Base-by-base conservation (phyloP, 768 basidiomycete species). In the Pleurotus citrinopileatus region DNA sequence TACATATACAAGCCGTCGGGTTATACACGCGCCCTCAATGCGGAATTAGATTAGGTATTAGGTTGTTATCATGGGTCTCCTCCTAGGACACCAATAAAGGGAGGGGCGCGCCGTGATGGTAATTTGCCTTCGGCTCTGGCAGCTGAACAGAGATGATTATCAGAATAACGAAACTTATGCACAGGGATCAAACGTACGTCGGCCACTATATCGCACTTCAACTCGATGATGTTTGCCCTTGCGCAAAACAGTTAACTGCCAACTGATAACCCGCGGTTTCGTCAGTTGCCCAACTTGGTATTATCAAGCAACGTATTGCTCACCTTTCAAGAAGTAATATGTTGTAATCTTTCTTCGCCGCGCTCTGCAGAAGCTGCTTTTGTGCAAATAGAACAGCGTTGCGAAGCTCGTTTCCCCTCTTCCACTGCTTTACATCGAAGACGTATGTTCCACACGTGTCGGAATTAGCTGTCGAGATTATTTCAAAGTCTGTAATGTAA, bases 291-390 rank as follows among this genome's bases (percentile, higher is more conserved):
- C 6, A 44, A 25, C 54, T 19, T 25, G 37, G 25, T 25, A 32
- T 45, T 45, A 38, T 53, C 34, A 47, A 12, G 10, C 12, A 40
- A n/a, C 50, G 26, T 54, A 32, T 23, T 53, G 55, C 65, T 26
- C 59, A 86, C 88, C 89, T 84, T 70, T 92, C 90, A 7, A 75
- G 65, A 26, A 91, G 65, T 34, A 92, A 66, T 26, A 80, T 65
- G 62, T 91, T 89, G 63, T 77, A 87, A 3, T 81, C 79, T 55
- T 77, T 78, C 63, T 71, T 78, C 28, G 63, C 63, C 2, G 82
- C 70, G 61, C 82, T 82, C 57, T 78, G 70, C 54, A 88, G 59
- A 19, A 92, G 70, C 61, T 84, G 86, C 58, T 83, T 75, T 27
- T 81, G 80, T 1, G 90, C 82, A 62, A 86, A 87, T 3, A 78